These are phyloP conservation scores for Saccharum hybrid DNA, from an alignment of 202 grass and related monocot genomes.

Conservation along the genomic window DNA sequence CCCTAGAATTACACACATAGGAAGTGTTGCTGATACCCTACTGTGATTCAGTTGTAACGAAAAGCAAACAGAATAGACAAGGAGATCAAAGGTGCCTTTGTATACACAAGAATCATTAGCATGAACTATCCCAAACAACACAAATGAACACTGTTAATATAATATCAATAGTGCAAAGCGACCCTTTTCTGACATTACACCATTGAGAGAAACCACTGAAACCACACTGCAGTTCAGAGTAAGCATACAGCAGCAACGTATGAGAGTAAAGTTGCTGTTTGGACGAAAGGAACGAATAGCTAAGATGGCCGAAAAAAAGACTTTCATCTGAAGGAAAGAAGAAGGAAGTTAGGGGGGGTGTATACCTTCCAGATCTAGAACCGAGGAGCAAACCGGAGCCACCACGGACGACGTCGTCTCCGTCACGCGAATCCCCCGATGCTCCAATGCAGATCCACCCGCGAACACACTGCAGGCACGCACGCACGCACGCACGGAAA, in stretches of 20 bases:
- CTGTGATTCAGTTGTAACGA: neutral
- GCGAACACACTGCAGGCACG: slow-evolving; percentile 15
- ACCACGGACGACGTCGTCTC: neutral
- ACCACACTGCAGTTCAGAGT: neutral
- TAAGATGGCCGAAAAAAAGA: neutral
- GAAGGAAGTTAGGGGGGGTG: neutral
- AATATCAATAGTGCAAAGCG: neutral
- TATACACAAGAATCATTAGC: neutral
- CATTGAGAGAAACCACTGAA: neutral
- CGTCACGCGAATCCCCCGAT: neutral
- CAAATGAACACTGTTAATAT: neutral
- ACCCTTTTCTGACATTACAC: neutral
- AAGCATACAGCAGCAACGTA: neutral
- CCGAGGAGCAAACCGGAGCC: neutral
- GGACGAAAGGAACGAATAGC: neutral
- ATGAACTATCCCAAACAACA: neutral
- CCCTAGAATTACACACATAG: neutral
- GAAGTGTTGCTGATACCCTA: neutral
- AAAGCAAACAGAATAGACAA: neutral
- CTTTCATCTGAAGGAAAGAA: neutral
- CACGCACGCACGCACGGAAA: neutral
- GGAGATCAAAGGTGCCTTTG: neutral
- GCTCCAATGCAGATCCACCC: slow-evolving; percentile 19
- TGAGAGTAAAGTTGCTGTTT: neutral
- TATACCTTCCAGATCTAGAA: slow-evolving; percentile 52